Percentiles rank a stretch among this genome's conserved stretches.
Evolutionary conservation across 2,329 filamentous ascomycete species (phyloP).

Genomic region (Nemania abortiva): DNA sequence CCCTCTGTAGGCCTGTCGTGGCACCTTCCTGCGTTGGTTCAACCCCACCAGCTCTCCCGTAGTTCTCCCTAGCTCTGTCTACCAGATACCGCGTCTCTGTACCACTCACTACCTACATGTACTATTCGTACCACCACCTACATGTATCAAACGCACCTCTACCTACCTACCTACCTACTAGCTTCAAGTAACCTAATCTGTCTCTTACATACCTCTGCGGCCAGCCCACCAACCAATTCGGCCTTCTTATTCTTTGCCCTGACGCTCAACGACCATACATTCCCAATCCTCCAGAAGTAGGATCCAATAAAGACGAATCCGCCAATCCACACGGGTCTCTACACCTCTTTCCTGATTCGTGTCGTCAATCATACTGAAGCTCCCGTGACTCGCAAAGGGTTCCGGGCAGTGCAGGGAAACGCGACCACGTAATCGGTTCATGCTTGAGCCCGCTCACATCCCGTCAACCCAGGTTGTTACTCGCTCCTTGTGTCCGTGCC

Average conservation of each 20-base stretch:
- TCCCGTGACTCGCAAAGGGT: constrained; percentile 12
- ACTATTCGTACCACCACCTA: background rate
- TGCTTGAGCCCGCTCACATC: constrained; percentile 7
- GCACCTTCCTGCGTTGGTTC: constrained; percentile 11
- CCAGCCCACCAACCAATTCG: background rate
- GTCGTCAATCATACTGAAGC: constrained; percentile 1
- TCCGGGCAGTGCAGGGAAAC: background rate
- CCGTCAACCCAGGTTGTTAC: constrained; percentile 2
- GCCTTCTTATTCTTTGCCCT: background rate
- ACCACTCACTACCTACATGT: background rate
- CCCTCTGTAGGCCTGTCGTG: constrained; percentile 23
- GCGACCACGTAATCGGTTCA: constrained; percentile 7
- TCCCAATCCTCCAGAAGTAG: background rate
- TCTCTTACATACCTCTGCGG: background rate
- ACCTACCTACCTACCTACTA: background rate
- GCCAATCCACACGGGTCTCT: background rate
- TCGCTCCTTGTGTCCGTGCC: background rate
- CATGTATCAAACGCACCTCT: background rate
- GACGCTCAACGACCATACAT: background rate
- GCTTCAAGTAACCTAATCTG: background rate
- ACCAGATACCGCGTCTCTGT: background rate
- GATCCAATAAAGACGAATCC: constrained; percentile 7
- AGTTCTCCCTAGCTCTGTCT: background rate
- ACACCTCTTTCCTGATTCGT: constrained; percentile 5
- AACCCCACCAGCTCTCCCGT: constrained; percentile 11